Evolutionary conservation across 768 basidiomycete genomes (phyloP), one percentile per base, ranked within the genome.

Genomic region (Terana coerulea): DNA sequence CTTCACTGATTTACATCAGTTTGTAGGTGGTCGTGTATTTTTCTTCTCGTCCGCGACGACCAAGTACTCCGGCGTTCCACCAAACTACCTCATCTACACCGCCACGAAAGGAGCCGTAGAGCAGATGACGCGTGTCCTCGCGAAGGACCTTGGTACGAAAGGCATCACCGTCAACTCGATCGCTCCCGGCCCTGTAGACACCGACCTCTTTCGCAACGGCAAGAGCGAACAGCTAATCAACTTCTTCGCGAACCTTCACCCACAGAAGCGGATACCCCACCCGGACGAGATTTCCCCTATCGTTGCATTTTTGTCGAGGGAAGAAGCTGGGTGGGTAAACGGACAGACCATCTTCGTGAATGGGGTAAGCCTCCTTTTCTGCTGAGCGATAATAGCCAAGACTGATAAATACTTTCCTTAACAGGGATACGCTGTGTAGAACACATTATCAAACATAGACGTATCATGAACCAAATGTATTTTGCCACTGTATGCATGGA

Each of bases 51-150:
- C 71, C 7, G 75, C 73, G 40, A 60, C 79, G 39, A 77, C 78
- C 3, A 54, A 55, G 11, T 64, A 71, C 19, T 68, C 73, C 1
- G 69, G 63, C 26, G 66, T 80, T 25, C 65, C 68, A 5, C 72
- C 79, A 0, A 74, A 73, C 49, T 69, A 72, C 5, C 69, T 80
- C 12, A 64, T 73, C 47, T 80, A 80, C 64, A 68, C 74, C 48
- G 76, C 75, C 28, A 72, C 77, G 0, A 79, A 80, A 61, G 79
- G 76, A 24, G 79, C 79, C 6, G 68, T 81, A 44, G 78, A 80
- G 58, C 79, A 80, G 54, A 70, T 79, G 34, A 67, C 74, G 25
- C 72, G 79, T 9, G 74, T 79, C 15, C 71, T 81, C 17, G 74
- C 78, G 1, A 79, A 79, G 46, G 78, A 80, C 53, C 67, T 80